Evolutionary conservation across 306 rosid genomes (phyloP), one percentile per base, ranked within the genome.

Genomic region (Lathyrus sativus): DNA sequence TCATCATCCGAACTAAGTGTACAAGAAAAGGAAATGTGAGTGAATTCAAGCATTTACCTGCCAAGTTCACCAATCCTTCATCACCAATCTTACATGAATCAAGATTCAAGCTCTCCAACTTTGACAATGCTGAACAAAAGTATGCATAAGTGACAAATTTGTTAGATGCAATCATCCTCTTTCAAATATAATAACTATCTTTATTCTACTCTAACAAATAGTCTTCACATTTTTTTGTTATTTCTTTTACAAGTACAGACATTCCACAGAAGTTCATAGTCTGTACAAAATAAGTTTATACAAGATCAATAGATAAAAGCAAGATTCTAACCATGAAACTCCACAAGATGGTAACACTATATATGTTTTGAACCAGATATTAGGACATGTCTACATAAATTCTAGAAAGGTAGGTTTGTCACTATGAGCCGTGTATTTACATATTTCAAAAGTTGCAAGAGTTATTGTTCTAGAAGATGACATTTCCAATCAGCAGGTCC

Each of bases 21-120:
- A 19, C 19, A 13, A 46, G 41, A 74, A 7, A 13, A 33, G 22
- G 26, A 51, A 29, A 53, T 42, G 5, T 11, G 44, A 46, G 19
- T 35, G 35, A 53, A 63, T 66, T 74, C 42, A 50, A 60, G 70
- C 35, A 79, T 72, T 72, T 43, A 93, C 98, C 97, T 80, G 82
- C 71, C 86, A 93, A 67, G 84, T 86, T 85, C 59, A 74, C 84
- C 78, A 93, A 76, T 66, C 98, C 97, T 56, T 80, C 90, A 76
- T 88, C 98, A 63, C 91, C 83, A 66, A 90, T 85, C 77, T 76
- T 76, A 81, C 98, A 88, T 9, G 96, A 90, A 76, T 93, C 98
- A 78, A 93, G 84, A 82, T 88, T 85, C 90, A 93, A 85, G 81
- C 91, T 86, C 79, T 90, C 96, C 86, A 93, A 76, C 74, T 79